These are phyloP conservation scores for Herpomyces periplanetae DNA, from an alignment of 2,329 filamentous ascomycete genomes.

Conservation along the genomic window DNA sequence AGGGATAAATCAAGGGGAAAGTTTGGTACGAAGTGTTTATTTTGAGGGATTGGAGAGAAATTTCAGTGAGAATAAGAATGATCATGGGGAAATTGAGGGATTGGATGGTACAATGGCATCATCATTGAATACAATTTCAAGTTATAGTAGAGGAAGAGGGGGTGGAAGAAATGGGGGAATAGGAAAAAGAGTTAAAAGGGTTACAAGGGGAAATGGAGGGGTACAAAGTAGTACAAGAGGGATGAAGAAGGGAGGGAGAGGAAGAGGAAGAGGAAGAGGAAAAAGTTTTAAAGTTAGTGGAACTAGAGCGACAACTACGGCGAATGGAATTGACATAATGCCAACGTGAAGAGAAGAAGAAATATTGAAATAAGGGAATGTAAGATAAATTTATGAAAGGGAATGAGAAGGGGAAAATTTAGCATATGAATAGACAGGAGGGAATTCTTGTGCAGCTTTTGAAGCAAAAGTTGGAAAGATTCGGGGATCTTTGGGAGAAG, in stretches of 20 bases:
- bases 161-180: conserved; percentile 11
- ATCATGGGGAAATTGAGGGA: too few species aligned
- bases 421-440: conserved; percentile 10
- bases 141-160: conserved; percentile 15
- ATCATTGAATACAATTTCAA: too few species aligned
- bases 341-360: conserved; percentile 25
- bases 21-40: too few species aligned
- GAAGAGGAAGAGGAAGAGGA: conserved; percentile 7
- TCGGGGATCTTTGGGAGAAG: conserved; percentile 48
- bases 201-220: conserved; percentile 14
- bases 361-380: conserved; percentile 2
- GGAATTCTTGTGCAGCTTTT: conserved; percentile 59
- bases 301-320: conserved; percentile 16
- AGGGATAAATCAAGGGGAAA: too few species aligned
- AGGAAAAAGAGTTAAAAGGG: conserved; percentile 15
- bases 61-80: too few species aligned
- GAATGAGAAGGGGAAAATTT: conserved; percentile 10
- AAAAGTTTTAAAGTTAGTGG: conserved; percentile 8
- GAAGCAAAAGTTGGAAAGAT: conserved; percentile 93
- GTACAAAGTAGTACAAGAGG: conserved; percentile 13
- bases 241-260: conserved; percentile 14
- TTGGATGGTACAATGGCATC: too few species aligned
- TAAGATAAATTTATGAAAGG: conserved; percentile 3
- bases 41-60: too few species aligned
- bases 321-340: conserved; percentile 21